Evolutionary conservation across 2,329 filamentous ascomycete species (phyloP), one percentile per base, ranked within the genome.

Genomic region (Beauveria pseudobassiana): DNA sequence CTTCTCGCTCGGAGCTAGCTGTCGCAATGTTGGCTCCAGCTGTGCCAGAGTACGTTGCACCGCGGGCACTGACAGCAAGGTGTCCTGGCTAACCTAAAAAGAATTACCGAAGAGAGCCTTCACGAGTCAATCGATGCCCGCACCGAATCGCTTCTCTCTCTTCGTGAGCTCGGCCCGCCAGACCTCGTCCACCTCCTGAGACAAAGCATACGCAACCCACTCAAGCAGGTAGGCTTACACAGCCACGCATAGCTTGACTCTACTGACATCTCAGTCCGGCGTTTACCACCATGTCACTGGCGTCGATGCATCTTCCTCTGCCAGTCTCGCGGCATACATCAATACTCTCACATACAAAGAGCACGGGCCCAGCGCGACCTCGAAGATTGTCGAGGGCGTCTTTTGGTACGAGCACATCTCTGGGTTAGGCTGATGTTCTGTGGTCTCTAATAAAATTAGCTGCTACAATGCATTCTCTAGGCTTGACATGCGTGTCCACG

Each of bases 391-490:
- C 9, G 95, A 96, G 66, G 95, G 95, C 5, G 82, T 96, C 45
- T 98, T 97, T 77, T 98, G 95, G 91, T 95, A 81, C 10, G 54
- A 66, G 82, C 12, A 40, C 22, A 30, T 20, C 7, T 18, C 14
- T 20, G 14, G 5, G 12, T 12, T 12, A 16, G 8, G 14, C 85
- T 82, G 6, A 40, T 38, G 4, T 51, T 20, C 30, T 7, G n/a
- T 22, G n/a, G 26, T 45, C 20, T 22, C 38, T 48, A 24, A 56
- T 38, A 14, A 51, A 48, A 61, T 67, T 3, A 83, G 80, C 77
- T 99, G 95, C 77, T 99, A 99, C 82, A 99, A 99, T 90, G 95
- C 95, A 66, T 97, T 99, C 75, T 98, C 95, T 5, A 86, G 96
- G 66, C 83, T 98, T 59, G 95, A 99, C 72, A 99, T 99, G 95